Evolutionary conservation across 2,329 filamentous ascomycete species (phyloP).

Genomic region (Claviceps capensis): DNA sequence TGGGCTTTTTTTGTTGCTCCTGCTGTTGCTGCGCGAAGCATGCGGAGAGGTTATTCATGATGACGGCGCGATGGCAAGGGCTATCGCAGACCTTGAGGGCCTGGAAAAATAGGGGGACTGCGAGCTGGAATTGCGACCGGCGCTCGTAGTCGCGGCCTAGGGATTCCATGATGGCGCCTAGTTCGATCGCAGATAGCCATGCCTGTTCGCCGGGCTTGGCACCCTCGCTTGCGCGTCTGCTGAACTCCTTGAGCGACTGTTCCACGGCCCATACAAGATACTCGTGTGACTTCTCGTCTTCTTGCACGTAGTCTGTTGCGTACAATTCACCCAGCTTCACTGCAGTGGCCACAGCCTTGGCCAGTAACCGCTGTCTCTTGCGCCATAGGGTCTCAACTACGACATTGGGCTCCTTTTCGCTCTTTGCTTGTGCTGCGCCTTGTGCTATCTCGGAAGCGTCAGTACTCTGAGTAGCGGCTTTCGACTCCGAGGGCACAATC

Average conservation of each 20-base stretch:
- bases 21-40: conserved; percentile 51
- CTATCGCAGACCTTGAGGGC: conserved; percentile 55
- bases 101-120: conserved; percentile 76
- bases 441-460: conserved; percentile 3
- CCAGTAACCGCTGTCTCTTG: conserved; percentile 53
- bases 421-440: conserved; percentile 6
- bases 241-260: conserved; percentile 60
- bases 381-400: conserved; percentile 36
- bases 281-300: conserved; percentile 56
- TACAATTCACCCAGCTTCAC: conserved; percentile 82
- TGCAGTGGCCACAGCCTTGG: conserved; percentile 60
- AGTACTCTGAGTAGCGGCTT: neutral
- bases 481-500: conserved; percentile 2
- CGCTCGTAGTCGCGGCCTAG: conserved; percentile 66
- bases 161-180: conserved; percentile 62
- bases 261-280: conserved; percentile 74
- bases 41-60: conserved; percentile 77
- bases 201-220: conserved; percentile 55
- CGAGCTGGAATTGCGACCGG: conserved; percentile 63
- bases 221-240: conserved; percentile 51
- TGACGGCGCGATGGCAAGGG: conserved; percentile 63
- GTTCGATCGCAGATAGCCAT: conserved; percentile 58
- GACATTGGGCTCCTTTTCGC: neutral
- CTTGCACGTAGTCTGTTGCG: conserved; percentile 58
- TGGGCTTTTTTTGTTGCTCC: neutral